Percentiles rank a stretch among this genome's conserved stretches.
Conservation (phyloP, 352 stramenopile species). For the Blastocystis hominis region DNA sequence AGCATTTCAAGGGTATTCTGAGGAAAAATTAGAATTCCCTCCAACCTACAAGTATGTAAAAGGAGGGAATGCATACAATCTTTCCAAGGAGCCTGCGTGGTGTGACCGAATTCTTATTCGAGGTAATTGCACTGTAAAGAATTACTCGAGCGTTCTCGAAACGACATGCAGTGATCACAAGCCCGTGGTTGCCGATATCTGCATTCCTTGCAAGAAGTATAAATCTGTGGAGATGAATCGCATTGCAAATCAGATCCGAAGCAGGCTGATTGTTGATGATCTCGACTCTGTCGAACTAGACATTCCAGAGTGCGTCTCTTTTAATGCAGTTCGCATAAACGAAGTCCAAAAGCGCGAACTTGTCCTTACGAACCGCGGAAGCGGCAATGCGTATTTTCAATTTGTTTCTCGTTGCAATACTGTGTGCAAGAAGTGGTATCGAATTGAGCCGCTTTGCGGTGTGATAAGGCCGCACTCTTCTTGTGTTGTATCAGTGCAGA, state of each 20-base stretch:
- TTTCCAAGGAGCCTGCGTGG: neutral
- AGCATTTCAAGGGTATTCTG: neutral
- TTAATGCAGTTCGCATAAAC: neutral
- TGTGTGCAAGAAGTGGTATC: neutral
- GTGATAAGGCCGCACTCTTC: neutral
- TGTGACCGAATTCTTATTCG: constrained; percentile 28
- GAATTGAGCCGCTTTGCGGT: neutral
- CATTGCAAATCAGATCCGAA: neutral
- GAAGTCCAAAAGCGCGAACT: neutral
- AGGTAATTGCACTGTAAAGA: neutral
- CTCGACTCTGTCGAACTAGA: neutral
- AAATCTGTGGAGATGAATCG: neutral
- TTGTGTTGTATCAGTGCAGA: neutral
- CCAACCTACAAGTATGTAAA: constrained; percentile 47
- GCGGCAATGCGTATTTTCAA: neutral
- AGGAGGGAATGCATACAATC: neutral
- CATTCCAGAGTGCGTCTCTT: neutral
- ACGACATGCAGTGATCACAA: constrained; percentile 22
- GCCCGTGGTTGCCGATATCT: neutral
- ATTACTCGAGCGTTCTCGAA: neutral
- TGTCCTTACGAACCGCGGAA: neutral
- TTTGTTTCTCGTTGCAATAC: neutral
- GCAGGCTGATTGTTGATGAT: neutral
- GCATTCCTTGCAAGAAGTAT: neutral
- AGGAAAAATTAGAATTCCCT: neutral